Percentiles rank a stretch among this genome's conserved stretches.
Conservation (phyloP, 2,329 filamentous ascomycete genomes). For the Emmonsiellopsis sp. region DNA sequence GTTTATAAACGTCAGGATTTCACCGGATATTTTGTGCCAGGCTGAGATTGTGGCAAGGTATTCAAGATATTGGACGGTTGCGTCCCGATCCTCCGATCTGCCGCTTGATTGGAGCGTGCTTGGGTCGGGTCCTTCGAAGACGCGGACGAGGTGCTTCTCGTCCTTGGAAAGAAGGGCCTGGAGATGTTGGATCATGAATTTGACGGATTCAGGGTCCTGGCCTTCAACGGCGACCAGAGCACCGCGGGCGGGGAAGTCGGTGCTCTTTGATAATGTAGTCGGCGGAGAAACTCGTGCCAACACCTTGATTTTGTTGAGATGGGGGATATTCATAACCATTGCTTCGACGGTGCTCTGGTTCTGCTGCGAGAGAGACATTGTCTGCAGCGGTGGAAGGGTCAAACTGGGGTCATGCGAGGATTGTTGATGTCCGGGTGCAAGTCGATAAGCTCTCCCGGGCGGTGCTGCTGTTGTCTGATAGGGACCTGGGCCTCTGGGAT, state of each 20-base stretch:
- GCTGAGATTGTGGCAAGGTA: constrained; percentile 60
- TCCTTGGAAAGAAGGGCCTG: constrained; percentile 44
- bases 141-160: constrained; percentile 41
- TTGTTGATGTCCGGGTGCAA: constrained; percentile 16
- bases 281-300: constrained; percentile 68
- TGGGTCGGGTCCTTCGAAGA: constrained; percentile 39
- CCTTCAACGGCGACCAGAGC: constrained; percentile 80
- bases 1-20: constrained; percentile 56
- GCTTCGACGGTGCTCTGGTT: constrained; percentile 49
- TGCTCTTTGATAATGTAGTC: constrained; percentile 32
- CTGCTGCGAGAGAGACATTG: constrained; percentile 21
- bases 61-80: constrained; percentile 52
- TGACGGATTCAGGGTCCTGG: constrained; percentile 53
- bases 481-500: constrained; percentile 19
- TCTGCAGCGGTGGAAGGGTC: constrained; percentile 47
- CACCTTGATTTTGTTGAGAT: constrained; percentile 66
- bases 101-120: constrained; percentile 9
- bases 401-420: constrained; percentile 40
- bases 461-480: constrained; percentile 49
- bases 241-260: constrained; percentile 48
- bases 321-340: constrained; percentile 67
- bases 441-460: constrained; percentile 27
- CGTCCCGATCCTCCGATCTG: constrained; percentile 33
- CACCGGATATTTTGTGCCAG: constrained; percentile 68
- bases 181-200: constrained; percentile 58